Percentiles rank a stretch among this genome's conserved stretches.
phyloP scores from a whole-genome alignment of 176 grass and related monocot species.

The Oryza brachyantha region DNA sequence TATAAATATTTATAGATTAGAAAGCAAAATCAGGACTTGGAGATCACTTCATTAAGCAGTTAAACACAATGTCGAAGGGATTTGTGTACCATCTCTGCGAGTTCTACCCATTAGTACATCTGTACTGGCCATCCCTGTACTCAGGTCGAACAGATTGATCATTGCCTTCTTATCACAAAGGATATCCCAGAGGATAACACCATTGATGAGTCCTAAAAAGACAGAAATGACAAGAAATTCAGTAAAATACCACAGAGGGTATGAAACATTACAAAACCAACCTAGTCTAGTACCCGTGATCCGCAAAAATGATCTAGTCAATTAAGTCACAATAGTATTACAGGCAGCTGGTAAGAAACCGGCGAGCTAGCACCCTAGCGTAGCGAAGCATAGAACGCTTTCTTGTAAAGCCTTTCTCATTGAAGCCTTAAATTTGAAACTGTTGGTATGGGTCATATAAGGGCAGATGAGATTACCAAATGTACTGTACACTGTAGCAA shows the following conservation, averaged over 20 bases:
- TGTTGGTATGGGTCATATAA: background rate
- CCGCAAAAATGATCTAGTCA: conserved; percentile 18
- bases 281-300: conserved; percentile 27
- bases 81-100: conserved; percentile 54
- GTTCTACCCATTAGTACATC: conserved; percentile 31
- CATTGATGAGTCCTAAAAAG: conserved; percentile 39
- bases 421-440: conserved; percentile 39
- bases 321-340: conserved; percentile 16
- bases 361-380: background rate
- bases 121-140: conserved; percentile 48
- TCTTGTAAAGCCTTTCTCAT: background rate
- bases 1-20: background rate
- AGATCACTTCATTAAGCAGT: conserved; percentile 20
- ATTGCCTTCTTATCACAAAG: conserved; percentile 32
- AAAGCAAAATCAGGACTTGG: conserved; percentile 17
- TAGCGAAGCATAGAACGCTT: background rate
- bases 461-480: background rate
- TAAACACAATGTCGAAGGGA: background rate
- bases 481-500: conserved; percentile 31
- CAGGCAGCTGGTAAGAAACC: conserved; percentile 14
- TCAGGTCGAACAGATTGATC: conserved; percentile 68
- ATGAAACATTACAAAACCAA: conserved; percentile 28
- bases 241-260: background rate
- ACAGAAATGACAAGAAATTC: background rate
- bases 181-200: background rate